Conservation (phyloP, 108 stramenopile species). For the Heterococcus sp. region DNA sequence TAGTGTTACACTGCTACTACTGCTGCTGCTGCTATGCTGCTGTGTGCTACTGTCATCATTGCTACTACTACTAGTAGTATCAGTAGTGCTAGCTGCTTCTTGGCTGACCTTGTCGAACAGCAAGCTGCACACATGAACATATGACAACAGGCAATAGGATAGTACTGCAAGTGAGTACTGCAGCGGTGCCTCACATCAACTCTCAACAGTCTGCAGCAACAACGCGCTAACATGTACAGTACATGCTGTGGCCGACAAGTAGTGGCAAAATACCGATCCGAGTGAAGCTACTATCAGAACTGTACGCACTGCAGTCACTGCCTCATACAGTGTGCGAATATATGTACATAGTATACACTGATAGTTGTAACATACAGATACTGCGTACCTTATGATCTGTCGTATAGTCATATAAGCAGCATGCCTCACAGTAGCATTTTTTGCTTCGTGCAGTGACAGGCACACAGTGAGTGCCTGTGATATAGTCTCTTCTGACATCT, state of each 20-base stretch:
- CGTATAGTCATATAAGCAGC: constrained; percentile 29
- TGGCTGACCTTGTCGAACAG: constrained; percentile 28
- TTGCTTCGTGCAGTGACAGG: constrained; percentile 19
- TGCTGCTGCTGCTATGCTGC: constrained; percentile 1
- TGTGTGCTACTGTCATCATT: neutral
- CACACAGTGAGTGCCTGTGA: constrained; percentile 34
- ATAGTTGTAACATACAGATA: no score
- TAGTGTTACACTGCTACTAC: neutral
- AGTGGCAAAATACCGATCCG: neutral
- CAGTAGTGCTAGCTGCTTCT: neutral
- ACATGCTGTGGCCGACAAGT: neutral
- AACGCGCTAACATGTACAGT: neutral
- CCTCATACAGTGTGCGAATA: neutral
- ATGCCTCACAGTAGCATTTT: constrained; percentile 27
- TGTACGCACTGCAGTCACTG: neutral
- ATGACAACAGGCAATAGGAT: no score
- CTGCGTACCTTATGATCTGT: constrained; percentile 15
- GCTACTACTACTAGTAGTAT: neutral
- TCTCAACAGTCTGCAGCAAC: no score
- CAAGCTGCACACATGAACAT: no score
- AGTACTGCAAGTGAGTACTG: no score
- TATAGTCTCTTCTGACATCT: constrained; percentile 43
- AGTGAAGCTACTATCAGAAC: neutral
- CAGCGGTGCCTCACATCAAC: no score
- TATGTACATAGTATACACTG: no score